Evolutionary conservation across 169 alveolate genomes (phyloP).

Genomic region (Plasmodium inui): DNA sequence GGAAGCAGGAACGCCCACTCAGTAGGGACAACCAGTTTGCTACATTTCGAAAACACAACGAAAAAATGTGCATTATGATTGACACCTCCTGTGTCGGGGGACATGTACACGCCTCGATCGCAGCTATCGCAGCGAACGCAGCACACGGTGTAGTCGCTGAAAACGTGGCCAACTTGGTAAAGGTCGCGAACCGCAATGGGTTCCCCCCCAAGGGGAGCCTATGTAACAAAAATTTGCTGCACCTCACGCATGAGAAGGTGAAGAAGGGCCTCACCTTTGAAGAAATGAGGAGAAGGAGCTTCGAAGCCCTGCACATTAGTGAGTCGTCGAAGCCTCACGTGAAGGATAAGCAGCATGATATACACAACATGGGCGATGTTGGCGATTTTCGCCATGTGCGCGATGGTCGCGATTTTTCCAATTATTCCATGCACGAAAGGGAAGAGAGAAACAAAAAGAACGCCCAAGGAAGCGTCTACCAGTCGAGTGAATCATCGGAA

Average conservation of each 20-base stretch:
- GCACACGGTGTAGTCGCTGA: neutral
- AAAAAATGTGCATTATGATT: slow-evolving; percentile 1
- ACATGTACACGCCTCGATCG: neutral
- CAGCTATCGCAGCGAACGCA: neutral
- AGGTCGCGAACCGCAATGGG: neutral
- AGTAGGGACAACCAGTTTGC: neutral
- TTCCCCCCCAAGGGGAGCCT: neutral
- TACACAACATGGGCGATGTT: too few relatives aligned
- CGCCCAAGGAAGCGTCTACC: neutral
- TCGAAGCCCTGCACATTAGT: slow-evolving; percentile 7
- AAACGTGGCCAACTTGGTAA: neutral
- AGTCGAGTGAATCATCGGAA: neutral
- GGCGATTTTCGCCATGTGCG: too few relatives aligned
- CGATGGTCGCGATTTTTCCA: neutral
- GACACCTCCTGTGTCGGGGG: neutral
- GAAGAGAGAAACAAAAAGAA: neutral
- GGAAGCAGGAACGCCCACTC: neutral
- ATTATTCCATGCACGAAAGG: neutral
- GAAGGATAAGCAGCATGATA: neutral
- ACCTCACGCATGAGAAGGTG: slow-evolving; percentile 15
- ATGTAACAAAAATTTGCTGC: neutral
- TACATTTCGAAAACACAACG: neutral
- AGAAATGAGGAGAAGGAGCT: slow-evolving; percentile 60
- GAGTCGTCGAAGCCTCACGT: neutral
- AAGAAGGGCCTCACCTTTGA: slow-evolving; percentile 40